Base-by-base conservation (phyloP, 1,284 basidiomycete species). In the Sanghuangporus weigelae region DNA sequence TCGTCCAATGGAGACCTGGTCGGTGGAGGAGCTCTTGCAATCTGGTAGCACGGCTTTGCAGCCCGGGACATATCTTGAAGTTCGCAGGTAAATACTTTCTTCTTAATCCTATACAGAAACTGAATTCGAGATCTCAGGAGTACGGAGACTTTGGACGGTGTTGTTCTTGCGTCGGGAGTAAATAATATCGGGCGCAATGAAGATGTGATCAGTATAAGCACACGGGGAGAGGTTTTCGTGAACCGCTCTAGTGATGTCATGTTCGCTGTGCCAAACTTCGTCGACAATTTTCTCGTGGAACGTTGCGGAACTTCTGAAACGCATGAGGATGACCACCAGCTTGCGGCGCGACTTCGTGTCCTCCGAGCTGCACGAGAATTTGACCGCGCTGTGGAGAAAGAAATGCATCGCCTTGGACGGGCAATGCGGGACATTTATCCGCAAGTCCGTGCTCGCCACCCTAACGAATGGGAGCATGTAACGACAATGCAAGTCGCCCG, bases 61-160 rank as follows among this genome's bases (percentile, higher is more conserved):
- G 49, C 78, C 78, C 2, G 87, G 87, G 0, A 78, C 84, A 16
- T 84, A 87, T 59, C 75, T 89, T 35, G 87, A 89, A 67, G 70
- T 85, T 39, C 78, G 87, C 66, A 81, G 81, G 87, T 85, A 67
- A 62, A 80, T 11, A 46, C 49, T 19, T 42, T 40, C 61, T 3
- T 65, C 49, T 46, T 26, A 26, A 51, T 3, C 36, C n/a, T 63
- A 23, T n/a, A 36, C 14, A 2, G 31, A 51, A 35, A 14, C 53
- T 38, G 7, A 54, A 16, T 2, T 6, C 36, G 14, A 26, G 35
- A 36, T 57, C 12, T 57, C 36, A 89, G 86, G 67, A 82, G 81
- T 68, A 70, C 76, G 44, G 69, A 72, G 4, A 63, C 69, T 2
- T 69, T 72, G 7, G 76, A 81, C 46, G 85, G 79, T 21, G 75